Evolutionary conservation across 495 filamentous ascomycete genomes (phyloP), one percentile per base, ranked within the genome.

Genomic region (Penicillium lagena): DNA sequence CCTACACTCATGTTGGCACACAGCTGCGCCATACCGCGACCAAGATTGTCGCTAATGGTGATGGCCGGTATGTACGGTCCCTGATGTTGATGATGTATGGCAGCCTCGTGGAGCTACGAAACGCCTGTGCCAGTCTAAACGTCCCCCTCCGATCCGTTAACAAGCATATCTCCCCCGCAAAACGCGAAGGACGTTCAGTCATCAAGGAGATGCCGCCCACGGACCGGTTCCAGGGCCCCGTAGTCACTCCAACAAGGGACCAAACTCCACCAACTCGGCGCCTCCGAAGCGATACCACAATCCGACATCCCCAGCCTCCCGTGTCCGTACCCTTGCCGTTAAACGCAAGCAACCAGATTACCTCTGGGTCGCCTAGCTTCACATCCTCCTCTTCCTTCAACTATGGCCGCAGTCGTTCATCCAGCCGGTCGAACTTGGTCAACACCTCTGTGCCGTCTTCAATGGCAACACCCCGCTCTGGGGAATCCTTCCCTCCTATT

Each of bases 21-120:
- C 78, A 89, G 8, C 64, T 95, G 17, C 78, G 81, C 48, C 74
- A 80, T 49, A 87, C 83, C 45, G 75, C 85, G 35, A 72, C 80
- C 34, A 79, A 83, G 12, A 82, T 94, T 40, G 75, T 89, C 22
- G 72, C 81, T 42, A 82, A 88, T 47, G 81, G 79, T 15, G 87
- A 95, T 54, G 77, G 83, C 7, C 78, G 84, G 13, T 90, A 90
- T 54, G 80, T 93, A 40, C 82, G 90, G 8, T 89, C 83, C 0
- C 64, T 94, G 45, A 75, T 96, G 71, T 72, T 90, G 36, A 80
- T 85, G 62, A 72, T 93, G 29, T 94, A 86, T 55, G 86, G 87
- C 40, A 86, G 87, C 52, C 75, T 87, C 27, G 78, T 87, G 52
- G 90, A 96, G 59, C 66, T 90, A 39, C 83, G 70, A 9, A 78